Conservation (phyloP, 192 early-diverging fungal species). For the Gamsiella multidivaricata region DNA sequence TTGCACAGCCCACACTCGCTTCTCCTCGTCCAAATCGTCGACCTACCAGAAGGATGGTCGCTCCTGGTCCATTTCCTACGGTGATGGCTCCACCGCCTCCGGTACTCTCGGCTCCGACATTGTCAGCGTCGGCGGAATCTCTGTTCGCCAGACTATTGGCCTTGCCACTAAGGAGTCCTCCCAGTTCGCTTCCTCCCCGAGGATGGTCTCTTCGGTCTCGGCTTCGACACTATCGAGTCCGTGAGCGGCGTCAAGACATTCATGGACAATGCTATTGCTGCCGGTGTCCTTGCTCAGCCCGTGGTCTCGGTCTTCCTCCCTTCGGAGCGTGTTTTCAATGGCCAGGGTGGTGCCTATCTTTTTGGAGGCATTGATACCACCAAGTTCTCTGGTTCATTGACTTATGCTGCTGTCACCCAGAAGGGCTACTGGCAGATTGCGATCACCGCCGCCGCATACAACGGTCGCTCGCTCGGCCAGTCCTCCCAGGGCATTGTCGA, state of each 20-base stretch:
- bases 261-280: conserved; percentile 66
- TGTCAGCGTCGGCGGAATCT: conserved; percentile 69
- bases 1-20: conserved; percentile 62
- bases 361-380: conserved; percentile 65
- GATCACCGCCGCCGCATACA: conserved; percentile 58
- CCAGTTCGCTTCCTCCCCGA: conserved; percentile 64
- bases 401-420: conserved; percentile 64
- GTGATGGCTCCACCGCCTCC: conserved; percentile 65
- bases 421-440: conserved; percentile 69
- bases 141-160: conserved; percentile 69
- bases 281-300: conserved; percentile 62
- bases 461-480: conserved; percentile 44
- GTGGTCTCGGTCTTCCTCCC: conserved; percentile 71
- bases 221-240: conserved; percentile 60
- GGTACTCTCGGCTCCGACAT: conserved; percentile 63
- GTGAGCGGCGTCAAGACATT: conserved; percentile 61
- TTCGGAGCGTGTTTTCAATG: conserved; percentile 30
- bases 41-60: conserved; percentile 68
- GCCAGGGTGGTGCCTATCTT: conserved; percentile 32
- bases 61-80: conserved; percentile 72
- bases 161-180: conserved; percentile 67
- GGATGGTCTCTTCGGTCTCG: conserved; percentile 75
- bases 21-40: conserved; percentile 57
- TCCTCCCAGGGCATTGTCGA: conserved; percentile 63
- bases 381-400: conserved; percentile 58